Conservation (phyloP, 148 eudicot species). For the Limonium bicolor region DNA sequence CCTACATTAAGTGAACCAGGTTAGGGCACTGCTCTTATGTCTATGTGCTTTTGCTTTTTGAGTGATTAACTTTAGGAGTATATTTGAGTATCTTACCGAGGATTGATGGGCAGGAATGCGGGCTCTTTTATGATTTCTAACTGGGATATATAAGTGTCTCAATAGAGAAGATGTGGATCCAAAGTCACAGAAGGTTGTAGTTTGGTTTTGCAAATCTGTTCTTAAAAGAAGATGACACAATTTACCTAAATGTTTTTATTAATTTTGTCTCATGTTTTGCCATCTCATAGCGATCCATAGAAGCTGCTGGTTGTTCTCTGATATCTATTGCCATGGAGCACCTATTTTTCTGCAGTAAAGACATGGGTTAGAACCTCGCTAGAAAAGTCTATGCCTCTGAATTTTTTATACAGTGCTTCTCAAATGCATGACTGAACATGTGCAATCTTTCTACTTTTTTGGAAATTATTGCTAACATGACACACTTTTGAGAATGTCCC, state of each 20-base stretch:
- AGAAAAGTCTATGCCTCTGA: too few relatives aligned
- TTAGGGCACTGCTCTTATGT: constrained; percentile 9
- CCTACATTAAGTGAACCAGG: constrained; percentile 99
- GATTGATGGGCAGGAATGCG: constrained; percentile 78
- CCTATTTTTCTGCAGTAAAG: constrained; percentile 72
- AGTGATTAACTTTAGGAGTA: neutral
- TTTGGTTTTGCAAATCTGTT: too few relatives aligned
- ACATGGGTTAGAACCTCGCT: constrained; percentile 40
- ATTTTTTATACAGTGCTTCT: too few relatives aligned
- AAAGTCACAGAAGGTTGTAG: constrained; percentile 50
- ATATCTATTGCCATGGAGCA: constrained; percentile 78
- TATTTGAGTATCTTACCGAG: too few relatives aligned
- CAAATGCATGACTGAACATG: too few relatives aligned
- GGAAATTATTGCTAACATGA: too few relatives aligned
- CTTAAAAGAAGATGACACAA: too few relatives aligned
- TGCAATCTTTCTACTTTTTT: too few relatives aligned
- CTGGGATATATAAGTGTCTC: constrained; percentile 77
- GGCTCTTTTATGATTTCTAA: constrained; percentile 90
- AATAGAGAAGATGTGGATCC: constrained; percentile 88
- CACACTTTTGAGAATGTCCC: too few relatives aligned
- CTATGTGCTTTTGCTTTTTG: too few relatives aligned
- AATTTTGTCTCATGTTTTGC: constrained; percentile 7
- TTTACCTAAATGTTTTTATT: neutral
- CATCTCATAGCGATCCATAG: constrained; percentile 50
- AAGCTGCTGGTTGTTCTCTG: constrained; percentile 84